phyloP scores from a whole-genome alignment of 2,329 filamentous ascomycete genomes.

The Metarhizium anisopliae region DNA sequence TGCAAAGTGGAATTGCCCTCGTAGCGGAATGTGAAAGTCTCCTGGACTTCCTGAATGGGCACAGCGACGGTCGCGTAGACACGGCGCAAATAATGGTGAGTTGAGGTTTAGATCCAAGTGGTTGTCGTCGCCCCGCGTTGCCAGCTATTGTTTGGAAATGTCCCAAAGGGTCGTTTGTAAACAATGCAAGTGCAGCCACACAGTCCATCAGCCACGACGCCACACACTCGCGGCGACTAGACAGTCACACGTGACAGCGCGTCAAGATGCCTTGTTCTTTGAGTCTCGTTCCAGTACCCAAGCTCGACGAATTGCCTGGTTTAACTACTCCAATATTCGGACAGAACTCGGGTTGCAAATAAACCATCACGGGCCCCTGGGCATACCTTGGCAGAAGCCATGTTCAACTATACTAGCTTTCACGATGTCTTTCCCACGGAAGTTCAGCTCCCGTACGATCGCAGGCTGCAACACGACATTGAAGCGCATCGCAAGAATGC shows the following conservation, averaged over 20 bases:
- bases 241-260: conserved; percentile 14
- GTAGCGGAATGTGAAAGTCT: neutral
- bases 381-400: conserved; percentile 19
- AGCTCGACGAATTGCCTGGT: too few species aligned
- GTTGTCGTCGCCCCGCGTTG: conserved; percentile 12
- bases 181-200: conserved; percentile 19
- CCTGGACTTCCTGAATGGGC: neutral
- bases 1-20: neutral
- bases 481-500: conserved; percentile 57
- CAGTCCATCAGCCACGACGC: conserved; percentile 1
- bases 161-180: conserved; percentile 30
- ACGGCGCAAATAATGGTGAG: neutral
- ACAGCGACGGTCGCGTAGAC: conserved; percentile 1
- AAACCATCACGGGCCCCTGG: neutral
- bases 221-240: neutral
- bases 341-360: neutral
- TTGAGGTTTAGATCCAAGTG: conserved; percentile 4
- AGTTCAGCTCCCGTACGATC: conserved; percentile 52
- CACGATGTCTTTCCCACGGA: conserved; percentile 58
- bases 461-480: conserved; percentile 52
- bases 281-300: too few species aligned
- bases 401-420: conserved; percentile 59
- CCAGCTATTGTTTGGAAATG: conserved; percentile 27
- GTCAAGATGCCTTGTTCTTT: neutral
- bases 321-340: too few species aligned